Percentiles rank a stretch among this genome's conserved stretches.
Conservation (phyloP, 371 early-diverging fungal genomes). For the Nematocida ausubeli region DNA sequence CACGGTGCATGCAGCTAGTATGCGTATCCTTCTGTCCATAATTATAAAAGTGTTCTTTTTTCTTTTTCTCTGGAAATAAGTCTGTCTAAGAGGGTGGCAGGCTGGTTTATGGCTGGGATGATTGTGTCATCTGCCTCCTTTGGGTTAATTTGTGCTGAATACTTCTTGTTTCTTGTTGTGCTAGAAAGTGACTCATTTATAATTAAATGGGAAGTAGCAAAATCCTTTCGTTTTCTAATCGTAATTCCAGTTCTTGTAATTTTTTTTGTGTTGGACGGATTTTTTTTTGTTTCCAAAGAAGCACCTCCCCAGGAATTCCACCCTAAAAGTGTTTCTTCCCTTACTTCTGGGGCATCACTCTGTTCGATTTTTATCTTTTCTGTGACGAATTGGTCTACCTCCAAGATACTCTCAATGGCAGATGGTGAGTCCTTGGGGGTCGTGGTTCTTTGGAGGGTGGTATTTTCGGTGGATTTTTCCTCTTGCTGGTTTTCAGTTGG, state of each 20-base stretch:
- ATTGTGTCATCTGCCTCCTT: background rate
- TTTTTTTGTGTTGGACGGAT: constrained; percentile 56
- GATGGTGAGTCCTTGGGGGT: background rate
- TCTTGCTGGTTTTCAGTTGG: no score
- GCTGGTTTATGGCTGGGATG: background rate
- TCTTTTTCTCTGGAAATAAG: constrained; percentile 31
- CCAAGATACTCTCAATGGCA: constrained; percentile 30
- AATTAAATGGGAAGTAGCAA: constrained; percentile 62
- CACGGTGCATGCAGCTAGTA: background rate
- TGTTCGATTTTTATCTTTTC: constrained; percentile 58
- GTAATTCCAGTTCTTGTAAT: constrained; percentile 60
- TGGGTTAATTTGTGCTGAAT: constrained; percentile 47
- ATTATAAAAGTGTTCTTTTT: constrained; percentile 12
- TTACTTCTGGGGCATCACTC: constrained; percentile 56
- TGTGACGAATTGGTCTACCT: constrained; percentile 57
- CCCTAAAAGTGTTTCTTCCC: constrained; percentile 64
- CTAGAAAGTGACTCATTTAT: constrained; percentile 62
- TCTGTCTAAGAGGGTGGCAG: constrained; percentile 17
- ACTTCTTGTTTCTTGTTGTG: constrained; percentile 53
- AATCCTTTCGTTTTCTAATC: constrained; percentile 65
- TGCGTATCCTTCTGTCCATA: background rate
- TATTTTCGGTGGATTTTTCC: background rate
- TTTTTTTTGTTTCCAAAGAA: constrained; percentile 56
- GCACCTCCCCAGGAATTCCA: constrained; percentile 67
- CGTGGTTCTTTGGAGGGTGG: background rate